phyloP scores from a whole-genome alignment of 305 asterid species.

The Withania somnifera region DNA sequence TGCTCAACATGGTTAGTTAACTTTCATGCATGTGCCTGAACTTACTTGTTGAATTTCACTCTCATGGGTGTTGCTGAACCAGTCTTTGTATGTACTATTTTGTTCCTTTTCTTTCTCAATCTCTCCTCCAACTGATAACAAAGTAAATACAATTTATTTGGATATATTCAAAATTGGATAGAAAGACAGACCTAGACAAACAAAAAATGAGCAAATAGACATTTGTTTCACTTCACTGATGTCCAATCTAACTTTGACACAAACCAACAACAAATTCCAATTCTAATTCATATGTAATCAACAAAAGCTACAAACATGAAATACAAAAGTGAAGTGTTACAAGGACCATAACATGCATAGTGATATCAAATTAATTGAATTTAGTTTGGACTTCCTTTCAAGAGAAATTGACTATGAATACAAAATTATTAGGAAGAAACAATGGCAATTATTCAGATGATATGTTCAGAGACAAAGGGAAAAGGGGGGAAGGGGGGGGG shows the following conservation, averaged over 20 bases:
- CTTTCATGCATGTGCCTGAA: neutral
- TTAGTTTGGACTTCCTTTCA: neutral
- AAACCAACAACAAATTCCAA: neutral
- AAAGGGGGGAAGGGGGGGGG: too few species aligned
- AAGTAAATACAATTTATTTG: neutral
- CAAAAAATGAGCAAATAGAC: neutral
- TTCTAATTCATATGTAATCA: neutral
- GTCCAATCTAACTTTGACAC: neutral
- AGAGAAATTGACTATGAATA: neutral
- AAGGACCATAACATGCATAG: neutral
- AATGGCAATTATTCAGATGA: neutral
- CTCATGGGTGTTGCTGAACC: conserved; percentile 65
- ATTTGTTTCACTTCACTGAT: neutral
- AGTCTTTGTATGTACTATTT: conserved; percentile 64
- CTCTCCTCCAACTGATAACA: conserved; percentile 79
- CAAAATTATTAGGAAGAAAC: neutral
- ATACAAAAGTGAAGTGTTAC: neutral
- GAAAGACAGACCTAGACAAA: neutral
- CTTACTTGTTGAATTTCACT: conserved; percentile 74
- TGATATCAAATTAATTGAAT: neutral
- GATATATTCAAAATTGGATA: neutral
- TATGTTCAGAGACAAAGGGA: neutral
- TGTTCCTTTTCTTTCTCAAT: conserved; percentile 77
- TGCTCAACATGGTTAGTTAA: neutral
- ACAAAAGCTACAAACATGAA: neutral